phyloP scores from a whole-genome alignment of 2,329 filamentous ascomycete genomes.

The Pseudodiploospora longispora region DNA sequence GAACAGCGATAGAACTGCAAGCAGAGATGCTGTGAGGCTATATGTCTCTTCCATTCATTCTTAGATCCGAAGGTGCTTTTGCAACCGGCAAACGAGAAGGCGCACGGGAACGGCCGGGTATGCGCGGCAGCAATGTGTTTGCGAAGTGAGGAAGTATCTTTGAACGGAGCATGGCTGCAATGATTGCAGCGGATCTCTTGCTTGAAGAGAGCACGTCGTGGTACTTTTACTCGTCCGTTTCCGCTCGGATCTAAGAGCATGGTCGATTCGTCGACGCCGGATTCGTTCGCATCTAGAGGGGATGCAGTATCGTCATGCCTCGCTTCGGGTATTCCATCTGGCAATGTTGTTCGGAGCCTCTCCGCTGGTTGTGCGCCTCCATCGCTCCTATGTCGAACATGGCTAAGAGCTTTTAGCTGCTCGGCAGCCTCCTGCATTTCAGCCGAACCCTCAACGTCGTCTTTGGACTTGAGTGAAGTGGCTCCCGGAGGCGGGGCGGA shows the following conservation, averaged over 20 bases:
- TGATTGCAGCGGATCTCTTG: conserved; percentile 54
- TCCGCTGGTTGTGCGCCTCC: conserved; percentile 24
- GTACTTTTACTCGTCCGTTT: conserved; percentile 31
- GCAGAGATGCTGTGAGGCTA: conserved; percentile 80
- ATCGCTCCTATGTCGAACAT: conserved; percentile 49
- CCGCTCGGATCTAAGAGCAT: conserved; percentile 15
- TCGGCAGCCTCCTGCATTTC: conserved; percentile 63
- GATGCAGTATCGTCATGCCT: conserved; percentile 14
- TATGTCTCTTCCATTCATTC: conserved; percentile 97
- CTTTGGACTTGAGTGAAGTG: conserved; percentile 22
- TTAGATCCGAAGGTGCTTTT: conserved; percentile 79
- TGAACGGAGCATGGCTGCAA: conserved; percentile 58
- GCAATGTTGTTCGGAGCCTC: conserved; percentile 30
- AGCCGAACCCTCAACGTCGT: conserved; percentile 49
- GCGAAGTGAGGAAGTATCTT: conserved; percentile 56
- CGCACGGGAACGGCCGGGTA: conserved; percentile 72
- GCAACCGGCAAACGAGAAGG: conserved; percentile 79
- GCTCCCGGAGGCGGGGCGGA: conserved; percentile 11
- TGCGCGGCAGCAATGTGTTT: conserved; percentile 63
- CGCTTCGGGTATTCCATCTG: conserved; percentile 27
- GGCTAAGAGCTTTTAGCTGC: conserved; percentile 57
- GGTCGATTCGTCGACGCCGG: conserved; percentile 17
- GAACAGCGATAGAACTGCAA: conserved; percentile 58
- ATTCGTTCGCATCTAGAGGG: conserved; percentile 29
- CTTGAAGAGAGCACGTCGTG: conserved; percentile 43